Percentiles rank a stretch among this genome's conserved stretches.
Evolutionary conservation across 192 early-diverging fungal genomes (phyloP).

Genomic region (Funneliformis mosseae): DNA sequence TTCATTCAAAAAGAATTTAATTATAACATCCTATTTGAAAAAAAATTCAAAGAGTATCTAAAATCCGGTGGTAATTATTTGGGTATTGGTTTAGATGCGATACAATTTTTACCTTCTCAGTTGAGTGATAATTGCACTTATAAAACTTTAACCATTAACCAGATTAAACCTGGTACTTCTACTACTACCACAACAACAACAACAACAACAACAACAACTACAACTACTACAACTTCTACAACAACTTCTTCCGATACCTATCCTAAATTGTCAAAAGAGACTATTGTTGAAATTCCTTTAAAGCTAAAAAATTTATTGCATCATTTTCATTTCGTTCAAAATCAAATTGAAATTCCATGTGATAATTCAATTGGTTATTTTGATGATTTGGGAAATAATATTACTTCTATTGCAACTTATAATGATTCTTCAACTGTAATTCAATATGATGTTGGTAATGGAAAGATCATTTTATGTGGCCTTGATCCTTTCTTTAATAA

Average conservation of each 20-base stretch:
- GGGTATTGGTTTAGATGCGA: slow-evolving; percentile 88
- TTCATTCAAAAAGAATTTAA: slow-evolving; percentile 69
- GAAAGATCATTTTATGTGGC: neutral
- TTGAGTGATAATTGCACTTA: slow-evolving; percentile 64
- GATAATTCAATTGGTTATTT: neutral
- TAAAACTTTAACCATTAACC: slow-evolving; percentile 78
- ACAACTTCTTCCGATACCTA: no score
- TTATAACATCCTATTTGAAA: slow-evolving; percentile 61
- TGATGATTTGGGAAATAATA: neutral
- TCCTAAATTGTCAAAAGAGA: no score
- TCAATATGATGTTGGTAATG: neutral
- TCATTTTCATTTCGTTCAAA: neutral
- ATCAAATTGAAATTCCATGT: neutral
- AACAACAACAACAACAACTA: no score
- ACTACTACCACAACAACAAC: no score
- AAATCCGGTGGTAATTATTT: slow-evolving; percentile 79
- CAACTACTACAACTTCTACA: no score
- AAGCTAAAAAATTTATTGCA: neutral
- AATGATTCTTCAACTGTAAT: neutral
- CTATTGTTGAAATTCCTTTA: neutral
- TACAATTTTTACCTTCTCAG: slow-evolving; percentile 88
- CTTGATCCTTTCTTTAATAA: neutral
- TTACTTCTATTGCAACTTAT: neutral
- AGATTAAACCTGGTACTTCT: neutral
- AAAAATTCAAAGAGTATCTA: slow-evolving; percentile 68